Evolutionary conservation across 2,329 filamentous ascomycete genomes (phyloP).

Genomic region (Aspergillus sp.): DNA sequence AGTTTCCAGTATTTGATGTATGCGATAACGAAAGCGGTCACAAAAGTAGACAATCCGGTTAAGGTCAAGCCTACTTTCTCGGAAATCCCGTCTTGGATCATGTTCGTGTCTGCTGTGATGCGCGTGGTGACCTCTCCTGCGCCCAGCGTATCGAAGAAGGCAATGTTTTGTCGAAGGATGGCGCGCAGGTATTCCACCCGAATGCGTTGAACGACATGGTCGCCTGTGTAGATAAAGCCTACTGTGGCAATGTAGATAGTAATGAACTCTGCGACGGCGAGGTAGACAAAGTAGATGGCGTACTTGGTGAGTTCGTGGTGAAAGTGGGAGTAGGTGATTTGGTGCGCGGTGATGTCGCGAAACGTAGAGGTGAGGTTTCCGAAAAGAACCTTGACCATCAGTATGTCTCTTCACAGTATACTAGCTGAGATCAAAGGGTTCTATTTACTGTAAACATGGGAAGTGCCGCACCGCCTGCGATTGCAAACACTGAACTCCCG

Average conservation of each 20-base stretch:
- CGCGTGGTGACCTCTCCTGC: conserved; percentile 88
- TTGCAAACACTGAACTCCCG: conserved; percentile 60
- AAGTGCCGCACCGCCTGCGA: conserved; percentile 69
- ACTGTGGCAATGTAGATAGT: conserved; percentile 75
- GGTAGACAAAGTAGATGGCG: conserved; percentile 79
- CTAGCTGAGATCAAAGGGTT: background rate
- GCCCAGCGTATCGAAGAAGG: conserved; percentile 85
- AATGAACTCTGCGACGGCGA: conserved; percentile 74
- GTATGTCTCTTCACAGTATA: background rate
- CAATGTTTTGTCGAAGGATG: conserved; percentile 82
- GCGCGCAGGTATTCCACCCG: conserved; percentile 77
- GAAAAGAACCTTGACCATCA: conserved; percentile 57
- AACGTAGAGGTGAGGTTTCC: conserved; percentile 72
- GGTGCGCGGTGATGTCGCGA: conserved; percentile 58
- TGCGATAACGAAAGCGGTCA: conserved; percentile 82
- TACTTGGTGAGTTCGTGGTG: conserved; percentile 56
- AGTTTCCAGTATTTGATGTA: conserved; percentile 91
- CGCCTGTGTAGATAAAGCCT: conserved; percentile 82
- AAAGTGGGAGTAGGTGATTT: conserved; percentile 55
- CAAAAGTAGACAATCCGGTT: conserved; percentile 72
- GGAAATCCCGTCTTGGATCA: conserved; percentile 87
- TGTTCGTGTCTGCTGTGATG: conserved; percentile 86
- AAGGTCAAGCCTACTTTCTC: conserved; percentile 81
- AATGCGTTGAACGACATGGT: conserved; percentile 73
- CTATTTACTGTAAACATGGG: conserved; percentile 69